phyloP scores from a whole-genome alignment of 2,329 filamentous ascomycete genomes.

The Chaetomium olivaceum region DNA sequence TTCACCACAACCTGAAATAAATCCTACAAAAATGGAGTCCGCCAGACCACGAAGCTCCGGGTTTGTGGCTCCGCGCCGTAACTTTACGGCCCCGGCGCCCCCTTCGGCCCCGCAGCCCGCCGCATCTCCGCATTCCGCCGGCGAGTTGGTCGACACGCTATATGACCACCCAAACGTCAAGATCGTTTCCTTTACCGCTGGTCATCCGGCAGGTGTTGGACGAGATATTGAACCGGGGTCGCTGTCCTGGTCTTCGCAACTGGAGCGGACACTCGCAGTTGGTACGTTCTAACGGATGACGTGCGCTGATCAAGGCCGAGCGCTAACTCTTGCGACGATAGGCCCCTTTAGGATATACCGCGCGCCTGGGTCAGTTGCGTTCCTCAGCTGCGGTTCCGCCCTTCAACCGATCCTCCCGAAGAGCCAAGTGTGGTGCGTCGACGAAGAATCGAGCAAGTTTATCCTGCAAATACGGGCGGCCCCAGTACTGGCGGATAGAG shows the following conservation, averaged over 20 bases:
- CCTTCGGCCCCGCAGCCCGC: slow-evolving; percentile 31
- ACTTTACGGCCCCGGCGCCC: slow-evolving; percentile 43
- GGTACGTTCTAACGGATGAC: slow-evolving; percentile 51
- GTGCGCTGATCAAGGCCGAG: background rate
- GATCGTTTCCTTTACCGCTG: slow-evolving; percentile 59
- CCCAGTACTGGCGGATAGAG: slow-evolving; percentile 90
- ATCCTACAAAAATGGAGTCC: slow-evolving; percentile 32
- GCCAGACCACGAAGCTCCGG: slow-evolving; percentile 29
- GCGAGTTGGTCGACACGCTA: slow-evolving; percentile 63
- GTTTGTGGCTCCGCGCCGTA: slow-evolving; percentile 33
- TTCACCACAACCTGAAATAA: slow-evolving; percentile 16
- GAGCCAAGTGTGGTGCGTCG: slow-evolving; percentile 92
- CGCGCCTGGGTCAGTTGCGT: slow-evolving; percentile 81
- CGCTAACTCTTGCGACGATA: slow-evolving; percentile 34
- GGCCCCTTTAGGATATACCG: slow-evolving; percentile 82
- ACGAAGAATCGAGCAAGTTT: slow-evolving; percentile 76
- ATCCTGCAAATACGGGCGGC: slow-evolving; percentile 81
- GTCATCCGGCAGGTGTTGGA: slow-evolving; percentile 28
- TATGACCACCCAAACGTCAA: slow-evolving; percentile 73
- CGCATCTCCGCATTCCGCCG: slow-evolving; percentile 32
- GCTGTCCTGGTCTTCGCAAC: slow-evolving; percentile 71
- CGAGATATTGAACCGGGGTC: slow-evolving; percentile 58
- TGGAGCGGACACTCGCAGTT: slow-evolving; percentile 78
- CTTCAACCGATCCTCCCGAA: slow-evolving; percentile 85
- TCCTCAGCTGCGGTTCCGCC: slow-evolving; percentile 80